phyloP scores from a whole-genome alignment of 116 monocot genomes.

The Zostera marina region DNA sequence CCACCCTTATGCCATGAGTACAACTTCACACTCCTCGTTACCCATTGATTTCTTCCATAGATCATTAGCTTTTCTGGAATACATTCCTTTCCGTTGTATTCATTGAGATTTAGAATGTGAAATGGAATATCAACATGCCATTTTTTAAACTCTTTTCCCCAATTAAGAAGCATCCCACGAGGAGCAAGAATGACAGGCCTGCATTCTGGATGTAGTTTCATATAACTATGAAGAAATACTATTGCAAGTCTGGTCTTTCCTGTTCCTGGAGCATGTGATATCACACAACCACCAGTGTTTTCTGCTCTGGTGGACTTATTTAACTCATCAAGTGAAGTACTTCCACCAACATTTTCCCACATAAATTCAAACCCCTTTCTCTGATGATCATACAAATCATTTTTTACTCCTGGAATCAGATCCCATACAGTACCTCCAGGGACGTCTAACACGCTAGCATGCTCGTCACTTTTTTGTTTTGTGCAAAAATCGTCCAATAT shows the following conservation, averaged over 20 bases:
- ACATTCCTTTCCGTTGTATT: slow-evolving; percentile 36
- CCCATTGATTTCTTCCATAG: slow-evolving; percentile 8
- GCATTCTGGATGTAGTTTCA: slow-evolving; percentile 44
- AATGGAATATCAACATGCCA: slow-evolving; percentile 35
- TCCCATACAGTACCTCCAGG: slow-evolving; percentile 58
- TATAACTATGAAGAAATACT: slow-evolving; percentile 49
- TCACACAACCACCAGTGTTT: slow-evolving; percentile 56
- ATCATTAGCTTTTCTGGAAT: slow-evolving; percentile 7
- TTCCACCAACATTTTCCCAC: slow-evolving; percentile 66
- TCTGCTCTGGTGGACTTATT: slow-evolving; percentile 12
- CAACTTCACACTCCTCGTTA: slow-evolving; percentile 31
- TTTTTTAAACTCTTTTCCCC: slow-evolving; percentile 53
- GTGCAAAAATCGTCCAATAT: slow-evolving; percentile 15
- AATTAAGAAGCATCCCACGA: slow-evolving; percentile 39
- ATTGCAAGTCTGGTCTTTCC: slow-evolving; percentile 59
- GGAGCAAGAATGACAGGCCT: slow-evolving; percentile 64
- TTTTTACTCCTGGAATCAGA: slow-evolving; percentile 29
- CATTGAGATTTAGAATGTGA: slow-evolving; percentile 36
- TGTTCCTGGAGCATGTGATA: slow-evolving; percentile 79
- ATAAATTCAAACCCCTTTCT: slow-evolving; percentile 74
- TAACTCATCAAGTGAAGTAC: slow-evolving; percentile 28
- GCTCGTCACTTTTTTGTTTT: slow-evolving; percentile 3
- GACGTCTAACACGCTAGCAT: slow-evolving; percentile 2
- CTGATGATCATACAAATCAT: slow-evolving; percentile 45
- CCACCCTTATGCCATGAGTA: slow-evolving; percentile 30